phyloP scores from a whole-genome alignment of 129 eudicot species.

The Flaveria ramosissima region DNA sequence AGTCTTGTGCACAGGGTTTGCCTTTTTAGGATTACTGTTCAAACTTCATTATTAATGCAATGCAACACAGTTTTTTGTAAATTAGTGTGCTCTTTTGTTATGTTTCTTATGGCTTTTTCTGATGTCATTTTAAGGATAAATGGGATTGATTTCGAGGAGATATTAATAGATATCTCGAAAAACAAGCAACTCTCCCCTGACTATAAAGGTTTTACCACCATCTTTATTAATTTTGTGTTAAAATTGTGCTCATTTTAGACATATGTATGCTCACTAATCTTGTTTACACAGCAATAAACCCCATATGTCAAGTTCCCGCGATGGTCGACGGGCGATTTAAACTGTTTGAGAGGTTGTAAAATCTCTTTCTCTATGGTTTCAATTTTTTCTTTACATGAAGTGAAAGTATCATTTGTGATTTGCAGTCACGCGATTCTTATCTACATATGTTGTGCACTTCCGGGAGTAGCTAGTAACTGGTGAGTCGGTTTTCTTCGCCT shows the following conservation, averaged over 20 bases:
- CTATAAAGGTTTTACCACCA: constrained; percentile 47
- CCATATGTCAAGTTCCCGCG: constrained; percentile 72
- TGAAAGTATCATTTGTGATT: constrained; percentile 8
- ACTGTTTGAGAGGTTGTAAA: constrained; percentile 73
- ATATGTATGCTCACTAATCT: not conserved
- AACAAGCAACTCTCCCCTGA: constrained; percentile 56
- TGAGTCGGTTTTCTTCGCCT: constrained; percentile 28
- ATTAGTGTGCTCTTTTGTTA: not conserved
- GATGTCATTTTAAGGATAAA: constrained; percentile 40
- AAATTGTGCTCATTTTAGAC: not conserved
- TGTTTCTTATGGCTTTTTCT: constrained; percentile 16
- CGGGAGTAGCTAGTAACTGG: constrained; percentile 83
- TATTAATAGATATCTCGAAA: constrained; percentile 43
- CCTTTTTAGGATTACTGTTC: not conserved
- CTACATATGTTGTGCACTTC: constrained; percentile 64
- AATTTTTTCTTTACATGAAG: not conserved
- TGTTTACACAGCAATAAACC: constrained; percentile 62
- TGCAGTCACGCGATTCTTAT: constrained; percentile 87
- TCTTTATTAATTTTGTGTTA: constrained; percentile 13
- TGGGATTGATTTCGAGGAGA: constrained; percentile 72
- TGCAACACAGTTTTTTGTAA: too few relatives aligned
- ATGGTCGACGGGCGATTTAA: constrained; percentile 67
- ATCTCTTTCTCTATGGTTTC: not conserved
- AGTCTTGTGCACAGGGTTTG: too few relatives aligned
- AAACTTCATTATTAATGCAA: too few relatives aligned